Percentiles rank a stretch among this genome's conserved stretches.
Conservation (phyloP, 2,329 filamentous ascomycete genomes). For the Sporothrix globosa region DNA sequence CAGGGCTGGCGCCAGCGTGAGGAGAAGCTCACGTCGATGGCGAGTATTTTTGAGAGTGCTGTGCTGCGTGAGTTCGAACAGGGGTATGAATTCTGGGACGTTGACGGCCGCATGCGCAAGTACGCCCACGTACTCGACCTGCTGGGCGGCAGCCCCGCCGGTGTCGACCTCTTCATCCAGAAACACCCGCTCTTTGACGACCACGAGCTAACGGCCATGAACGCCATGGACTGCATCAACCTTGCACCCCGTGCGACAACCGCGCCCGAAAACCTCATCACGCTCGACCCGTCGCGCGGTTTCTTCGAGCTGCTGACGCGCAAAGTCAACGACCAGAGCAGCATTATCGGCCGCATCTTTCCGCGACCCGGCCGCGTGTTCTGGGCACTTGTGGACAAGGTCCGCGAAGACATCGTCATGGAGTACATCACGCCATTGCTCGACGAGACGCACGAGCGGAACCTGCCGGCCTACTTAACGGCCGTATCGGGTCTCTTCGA, state of each 20-base stretch:
- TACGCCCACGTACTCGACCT: conserved; percentile 84
- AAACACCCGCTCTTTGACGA: conserved; percentile 84
- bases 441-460: conserved; percentile 80
- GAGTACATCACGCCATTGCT: conserved; percentile 86
- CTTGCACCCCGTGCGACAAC: conserved; percentile 49
- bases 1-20: conserved; percentile 72
- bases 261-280: conserved; percentile 61
- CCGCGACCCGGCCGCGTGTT: conserved; percentile 71
- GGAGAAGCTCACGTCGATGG: conserved; percentile 73
- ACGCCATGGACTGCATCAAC: conserved; percentile 80
- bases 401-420: conserved; percentile 80
- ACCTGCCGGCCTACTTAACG: conserved; percentile 77
- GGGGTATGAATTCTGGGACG: conserved; percentile 85
- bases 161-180: conserved; percentile 82
- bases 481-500: conserved; percentile 87
- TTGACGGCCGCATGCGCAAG: conserved; percentile 83
- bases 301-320: conserved; percentile 78
- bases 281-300: conserved; percentile 74
- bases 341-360: conserved; percentile 81
- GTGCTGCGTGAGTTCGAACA: conserved; percentile 91
- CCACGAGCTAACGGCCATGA: conserved; percentile 66
- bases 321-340: conserved; percentile 80
- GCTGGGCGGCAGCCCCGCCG: conserved; percentile 78
- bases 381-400: conserved; percentile 76
- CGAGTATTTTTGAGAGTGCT: conserved; percentile 84